These are phyloP conservation scores for Camelina hispida DNA, from an alignment of 345 rosid genomes.

Conservation along the genomic window DNA sequence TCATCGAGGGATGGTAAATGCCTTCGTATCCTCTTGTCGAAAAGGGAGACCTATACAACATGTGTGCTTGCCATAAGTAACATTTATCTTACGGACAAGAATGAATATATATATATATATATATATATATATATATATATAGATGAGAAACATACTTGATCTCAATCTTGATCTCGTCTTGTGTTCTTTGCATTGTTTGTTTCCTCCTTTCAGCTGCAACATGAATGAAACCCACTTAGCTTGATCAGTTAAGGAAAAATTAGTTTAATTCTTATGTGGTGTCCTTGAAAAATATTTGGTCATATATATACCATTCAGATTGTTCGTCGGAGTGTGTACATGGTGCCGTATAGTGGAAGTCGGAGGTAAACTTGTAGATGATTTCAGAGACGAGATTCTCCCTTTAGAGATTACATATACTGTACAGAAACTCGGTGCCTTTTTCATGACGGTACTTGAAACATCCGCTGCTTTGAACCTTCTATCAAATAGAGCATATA, in stretches of 20 bases:
- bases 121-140: neutral
- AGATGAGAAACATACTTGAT: slow-evolving; percentile 33
- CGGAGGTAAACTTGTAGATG: slow-evolving; percentile 58
- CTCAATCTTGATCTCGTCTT: slow-evolving; percentile 50
- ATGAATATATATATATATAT: neutral
- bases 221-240: neutral
- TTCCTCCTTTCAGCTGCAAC: slow-evolving; percentile 38
- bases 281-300: neutral
- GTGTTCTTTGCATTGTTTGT: slow-evolving; percentile 25
- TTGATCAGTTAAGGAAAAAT: slow-evolving; percentile 13
- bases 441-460: slow-evolving; percentile 60
- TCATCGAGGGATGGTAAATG: slow-evolving; percentile 50
- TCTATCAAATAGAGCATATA: slow-evolving; percentile 39
- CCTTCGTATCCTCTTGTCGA: slow-evolving; percentile 44
- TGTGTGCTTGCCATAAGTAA: slow-evolving; percentile 18
- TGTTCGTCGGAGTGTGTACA: slow-evolving; percentile 21
- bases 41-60: slow-evolving; percentile 62
- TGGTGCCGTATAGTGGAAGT: slow-evolving; percentile 21
- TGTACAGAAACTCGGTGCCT: slow-evolving; percentile 71
- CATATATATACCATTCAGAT: slow-evolving; percentile 23
- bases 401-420: slow-evolving; percentile 75
- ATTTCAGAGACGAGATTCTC: slow-evolving; percentile 59
- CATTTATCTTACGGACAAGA: neutral
- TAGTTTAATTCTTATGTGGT: neutral
- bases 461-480: slow-evolving; percentile 71